Evolutionary conservation across 2,329 filamentous ascomycete genomes (phyloP), one percentile per base, ranked within the genome.

Genomic region (Dothideomycetes sp.): DNA sequence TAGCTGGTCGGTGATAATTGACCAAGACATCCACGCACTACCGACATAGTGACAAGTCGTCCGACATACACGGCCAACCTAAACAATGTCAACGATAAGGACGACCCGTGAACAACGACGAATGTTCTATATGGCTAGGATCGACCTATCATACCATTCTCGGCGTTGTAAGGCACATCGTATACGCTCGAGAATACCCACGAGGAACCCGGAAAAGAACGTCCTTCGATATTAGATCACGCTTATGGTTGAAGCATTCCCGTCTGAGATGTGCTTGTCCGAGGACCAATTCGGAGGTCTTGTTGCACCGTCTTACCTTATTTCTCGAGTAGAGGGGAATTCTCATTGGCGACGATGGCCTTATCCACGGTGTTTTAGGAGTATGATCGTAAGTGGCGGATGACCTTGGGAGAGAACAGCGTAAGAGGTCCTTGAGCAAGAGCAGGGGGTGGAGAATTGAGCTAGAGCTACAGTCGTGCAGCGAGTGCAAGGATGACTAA

Each of bases 101-200:
- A 36, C 34, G 34, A 16, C 19, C 19, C 8, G 12, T 16, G 34
- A 27, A 36, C 19, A 36, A 22, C 19, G 34, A 36, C 34, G 34
- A 19, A 34, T 19, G 16, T 8, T 34, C 10, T 16, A 36, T 36
- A 24, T 36, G 11, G 34, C 34, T 36, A 3, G 34, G 34, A 36
- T 36, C 34, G 34, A 30, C 22, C 34, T 36, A 36, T 36, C 19
- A 36, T 29, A 36, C n/a, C 22, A 36, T 29, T 36, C 34, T 36
- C 34, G 9, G 18, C 14, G 19, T 36, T 18, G 22, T 29, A 36
- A 36, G n/a, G 34, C 8, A 36, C 4, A 16, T 36, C 22, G 22
- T 36, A 17, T 36, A 36, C 14, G 22, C 34, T 36, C 19, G 34
- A 27, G 11, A 36, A 27, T 12, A 36, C 18, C n/a, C 7, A 29